Evolutionary conservation across 2,329 filamentous ascomycete genomes (phyloP).

Genomic region (Pseudocercospora fijiensis): DNA sequence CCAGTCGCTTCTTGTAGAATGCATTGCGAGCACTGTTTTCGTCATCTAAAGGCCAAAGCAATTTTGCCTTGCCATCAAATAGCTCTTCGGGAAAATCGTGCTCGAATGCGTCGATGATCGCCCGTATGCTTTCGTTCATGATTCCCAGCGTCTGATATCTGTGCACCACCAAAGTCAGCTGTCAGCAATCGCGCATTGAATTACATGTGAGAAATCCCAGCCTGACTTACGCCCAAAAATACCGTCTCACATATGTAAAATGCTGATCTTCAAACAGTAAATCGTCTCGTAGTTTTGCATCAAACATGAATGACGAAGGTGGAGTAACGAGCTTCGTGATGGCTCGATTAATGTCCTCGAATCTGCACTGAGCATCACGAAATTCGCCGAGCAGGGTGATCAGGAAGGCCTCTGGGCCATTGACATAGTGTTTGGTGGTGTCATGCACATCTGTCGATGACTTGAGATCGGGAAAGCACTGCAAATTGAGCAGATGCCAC

Average conservation of each 20-base stretch:
- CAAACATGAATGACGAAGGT: constrained; percentile 60
- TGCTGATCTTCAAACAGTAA: constrained; percentile 61
- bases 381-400: constrained; percentile 60
- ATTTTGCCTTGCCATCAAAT: constrained; percentile 57
- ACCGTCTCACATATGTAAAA: constrained; percentile 62
- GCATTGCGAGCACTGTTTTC: constrained; percentile 47
- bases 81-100: constrained; percentile 60
- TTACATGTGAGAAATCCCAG: background rate
- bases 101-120: constrained; percentile 57
- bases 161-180: background rate
- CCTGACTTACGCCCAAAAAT: constrained; percentile 57
- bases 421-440: constrained; percentile 56
- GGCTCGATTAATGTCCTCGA: constrained; percentile 56
- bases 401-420: constrained; percentile 62
- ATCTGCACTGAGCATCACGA: constrained; percentile 59
- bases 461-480: constrained; percentile 61
- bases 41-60: constrained; percentile 56
- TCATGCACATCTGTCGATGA: constrained; percentile 58
- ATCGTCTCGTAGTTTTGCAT: constrained; percentile 55
- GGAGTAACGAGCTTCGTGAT: constrained; percentile 62
- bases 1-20: constrained; percentile 53
- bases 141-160: constrained; percentile 57
- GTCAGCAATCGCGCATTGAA: background rate
- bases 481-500: constrained; percentile 61
- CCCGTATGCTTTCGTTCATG: constrained; percentile 60